Base-by-base conservation (phyloP, 2,329 filamentous ascomycete genomes). In the Nigrograna mackinnonii region DNA sequence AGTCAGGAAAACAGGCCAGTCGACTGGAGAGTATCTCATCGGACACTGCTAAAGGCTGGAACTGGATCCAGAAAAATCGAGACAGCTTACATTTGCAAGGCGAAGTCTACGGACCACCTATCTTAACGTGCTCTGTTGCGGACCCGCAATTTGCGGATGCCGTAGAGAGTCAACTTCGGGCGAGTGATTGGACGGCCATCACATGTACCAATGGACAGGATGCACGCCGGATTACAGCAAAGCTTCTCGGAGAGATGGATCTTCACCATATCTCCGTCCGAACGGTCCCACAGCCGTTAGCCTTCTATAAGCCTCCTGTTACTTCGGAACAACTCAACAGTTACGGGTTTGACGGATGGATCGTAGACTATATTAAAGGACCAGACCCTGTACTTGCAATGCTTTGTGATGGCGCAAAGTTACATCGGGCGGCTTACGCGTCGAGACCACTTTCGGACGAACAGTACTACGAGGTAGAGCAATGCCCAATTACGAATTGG, bases 361-460 rank as follows among this genome's bases (percentile, higher is more conserved):
- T 90, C 1, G 76, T 88, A 19, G 87, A 97, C 59, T 89, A 80
- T 44, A 63, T 99, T 5, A 79, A 85, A 22, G 94, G 92, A 0
- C 95, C 95, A 0, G 83, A 86, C 1, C 80, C 88, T 2, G 89
- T 99, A 2, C 72, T 97, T 22, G 86, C 89, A 5, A 94, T 95
- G 87, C 79, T 99, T 17, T 96, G 91, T 66, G 79, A 83, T 11
- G 85, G 88, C 53, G 82, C 79, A 44, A 79, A 74, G 39, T 68
- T 96, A 5, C 83, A 95, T 55, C 72, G 75, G 19, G 85, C 85
- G 5, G 89, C 83, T 1, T 79, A 92, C 33, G 76, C 80, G 13
- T 71, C 84, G 12, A 66, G 65, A 4, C 82, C 89, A 7, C 82
- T 91, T 22, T 80, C 68, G 2, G 80, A 88, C 22, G 75, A 79